Evolutionary conservation across 768 basidiomycete species (phyloP), one percentile per base, ranked within the genome.

Genomic region (Pulveroboletus sp.): DNA sequence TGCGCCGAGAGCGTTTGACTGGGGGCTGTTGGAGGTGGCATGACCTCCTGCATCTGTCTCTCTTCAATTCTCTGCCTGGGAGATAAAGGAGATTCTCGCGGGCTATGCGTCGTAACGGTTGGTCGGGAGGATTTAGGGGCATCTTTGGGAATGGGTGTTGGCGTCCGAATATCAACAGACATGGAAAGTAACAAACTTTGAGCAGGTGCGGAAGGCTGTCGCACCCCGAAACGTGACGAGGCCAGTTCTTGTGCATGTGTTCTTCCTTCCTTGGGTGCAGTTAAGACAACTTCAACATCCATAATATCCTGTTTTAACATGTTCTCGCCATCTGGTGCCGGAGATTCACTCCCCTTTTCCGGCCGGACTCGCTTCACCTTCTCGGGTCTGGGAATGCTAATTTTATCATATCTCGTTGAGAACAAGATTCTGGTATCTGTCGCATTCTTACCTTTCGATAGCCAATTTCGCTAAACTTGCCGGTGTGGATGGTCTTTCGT

Each of bases 1-100:
- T 89, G 86, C 1, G 88, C 87, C 9, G 85, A 86, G 6, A 73
- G 69, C 0, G 88, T 89, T 59, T 89, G 86, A 58, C 89, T 91
- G 2, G 89, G 89, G 42, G 75, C 81, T 24, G 72, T 75, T 15
- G 89, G 89, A 5, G 90, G 89, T 11, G 85, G 86, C 88, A 92
- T 91, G n/a, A 37, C 45, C 1, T 74, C 56, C 27, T 73, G 73
- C 21, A 61, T 50, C 32, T 57, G 56, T 41, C 69, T 71, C 33
- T 77, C 76, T 12, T 82, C 81, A 6, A 50, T 43, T 48, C 66
- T 65, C 43, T 71, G 72, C 37, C 72, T 73, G 31, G 76, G 74
- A 8, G 73, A 69, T 43, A 74, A 63, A 15, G 67, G 59, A 9
- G 64, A 52, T 55, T 78, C 72, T 50, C 65, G 70, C 11, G 68